Evolutionary conservation across 1,284 basidiomycete genomes (phyloP).

Genomic region (Phlebopus sp.): DNA sequence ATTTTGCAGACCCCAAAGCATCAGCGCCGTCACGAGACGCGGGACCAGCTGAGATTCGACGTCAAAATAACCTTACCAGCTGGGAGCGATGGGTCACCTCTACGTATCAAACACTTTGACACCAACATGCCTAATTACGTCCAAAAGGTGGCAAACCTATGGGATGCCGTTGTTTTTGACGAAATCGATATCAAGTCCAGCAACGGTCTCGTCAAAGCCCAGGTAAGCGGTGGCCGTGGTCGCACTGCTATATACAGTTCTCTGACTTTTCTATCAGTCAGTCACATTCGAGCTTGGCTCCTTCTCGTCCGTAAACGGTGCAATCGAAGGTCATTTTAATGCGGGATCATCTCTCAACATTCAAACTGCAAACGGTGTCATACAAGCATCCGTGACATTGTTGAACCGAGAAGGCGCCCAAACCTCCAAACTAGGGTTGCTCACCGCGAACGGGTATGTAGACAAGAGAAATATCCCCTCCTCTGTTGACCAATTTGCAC

Average conservation of each 20-base stretch:
- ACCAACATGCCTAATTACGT: constrained; percentile 34
- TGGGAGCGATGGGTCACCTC: constrained; percentile 11
- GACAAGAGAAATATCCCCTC: not conserved
- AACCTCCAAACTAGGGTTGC: constrained; percentile 26
- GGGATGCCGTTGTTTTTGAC: constrained; percentile 33
- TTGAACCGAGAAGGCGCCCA: constrained; percentile 27
- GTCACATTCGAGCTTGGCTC: constrained; percentile 30
- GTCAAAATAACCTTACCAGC: constrained; percentile 35
- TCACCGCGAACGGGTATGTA: constrained; percentile 40
- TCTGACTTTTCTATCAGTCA: constrained; percentile 28
- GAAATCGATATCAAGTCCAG: constrained; percentile 27
- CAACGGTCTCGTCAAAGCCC: constrained; percentile 27
- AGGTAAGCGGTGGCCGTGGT: constrained; percentile 21
- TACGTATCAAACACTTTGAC: constrained; percentile 34
- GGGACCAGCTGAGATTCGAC: constrained; percentile 25
- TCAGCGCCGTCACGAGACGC: constrained; percentile 5
- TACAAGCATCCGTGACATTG: constrained; percentile 36
- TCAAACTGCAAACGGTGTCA: constrained; percentile 36
- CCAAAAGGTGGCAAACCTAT: constrained; percentile 32
- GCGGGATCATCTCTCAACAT: constrained; percentile 35
- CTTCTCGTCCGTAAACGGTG: constrained; percentile 34
- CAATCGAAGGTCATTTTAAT: constrained; percentile 43
- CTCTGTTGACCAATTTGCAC: constrained; percentile 6
- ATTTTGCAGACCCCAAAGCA: constrained; percentile 8
- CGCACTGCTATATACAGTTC: not conserved